phyloP scores from a whole-genome alignment of 352 stramenopile species.

The Pythium sp. region DNA sequence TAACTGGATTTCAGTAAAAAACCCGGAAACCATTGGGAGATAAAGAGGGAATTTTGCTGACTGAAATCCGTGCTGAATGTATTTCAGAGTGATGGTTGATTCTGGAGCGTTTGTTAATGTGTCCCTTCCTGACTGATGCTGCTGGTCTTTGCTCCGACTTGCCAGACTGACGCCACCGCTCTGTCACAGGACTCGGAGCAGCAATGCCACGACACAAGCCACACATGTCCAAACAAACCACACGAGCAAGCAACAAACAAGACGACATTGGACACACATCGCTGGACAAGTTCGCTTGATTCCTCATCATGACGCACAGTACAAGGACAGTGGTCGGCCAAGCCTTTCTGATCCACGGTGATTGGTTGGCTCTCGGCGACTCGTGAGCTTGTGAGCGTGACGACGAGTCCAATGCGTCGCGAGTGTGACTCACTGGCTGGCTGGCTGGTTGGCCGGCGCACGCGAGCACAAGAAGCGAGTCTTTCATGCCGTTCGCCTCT shows the following conservation, averaged over 20 bases:
- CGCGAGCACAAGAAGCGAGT: not conserved
- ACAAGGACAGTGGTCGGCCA: not conserved
- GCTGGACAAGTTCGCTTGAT: not conserved
- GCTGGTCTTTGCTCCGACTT: not conserved
- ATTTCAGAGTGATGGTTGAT: not conserved
- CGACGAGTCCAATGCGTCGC: constrained; percentile 9
- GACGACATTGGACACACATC: not conserved
- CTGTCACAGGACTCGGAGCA: constrained; percentile 4
- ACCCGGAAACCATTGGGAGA: not conserved
- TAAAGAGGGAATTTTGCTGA: not conserved
- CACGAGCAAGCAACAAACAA: not conserved
- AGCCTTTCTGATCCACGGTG: not conserved
- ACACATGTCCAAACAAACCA: not conserved
- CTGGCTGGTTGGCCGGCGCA: not conserved
- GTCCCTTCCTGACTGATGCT: constrained; percentile 1
- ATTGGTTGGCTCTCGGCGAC: constrained; percentile 12
- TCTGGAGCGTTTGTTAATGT: no score
- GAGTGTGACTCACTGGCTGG: not conserved
- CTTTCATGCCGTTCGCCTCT: constrained; percentile 6
- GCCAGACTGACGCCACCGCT: constrained; percentile 12
- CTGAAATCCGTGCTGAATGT: not conserved
- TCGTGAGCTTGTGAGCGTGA: not conserved
- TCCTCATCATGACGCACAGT: constrained; percentile 1
- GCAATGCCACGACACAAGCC: not conserved
- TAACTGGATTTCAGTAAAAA: not conserved